Conservation (phyloP, 768 basidiomycete genomes). For the Termitomyces bulborhizus region DNA sequence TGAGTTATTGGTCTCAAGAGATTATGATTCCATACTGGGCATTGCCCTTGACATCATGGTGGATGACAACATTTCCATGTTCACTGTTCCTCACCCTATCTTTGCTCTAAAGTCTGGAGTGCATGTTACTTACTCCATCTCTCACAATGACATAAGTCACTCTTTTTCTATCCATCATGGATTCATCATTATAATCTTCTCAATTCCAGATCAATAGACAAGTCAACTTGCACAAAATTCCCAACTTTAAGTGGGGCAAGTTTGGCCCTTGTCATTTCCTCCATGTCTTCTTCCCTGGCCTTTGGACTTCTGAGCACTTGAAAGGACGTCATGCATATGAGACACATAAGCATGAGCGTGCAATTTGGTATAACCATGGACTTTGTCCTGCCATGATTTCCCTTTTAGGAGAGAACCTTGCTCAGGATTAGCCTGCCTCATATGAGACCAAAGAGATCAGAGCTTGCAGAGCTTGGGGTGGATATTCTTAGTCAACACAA, state of each 20-base stretch:
- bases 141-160: neutral
- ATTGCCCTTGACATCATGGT: constrained; percentile 9
- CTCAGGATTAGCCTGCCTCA: constrained; percentile 15
- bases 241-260: constrained; percentile 20
- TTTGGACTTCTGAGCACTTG: constrained; percentile 8
- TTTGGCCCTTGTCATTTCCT: constrained; percentile 15
- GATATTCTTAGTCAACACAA: constrained; percentile 6
- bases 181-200: neutral
- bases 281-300: constrained; percentile 20
- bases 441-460: too few species aligned
- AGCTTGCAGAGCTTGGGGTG: too few species aligned
- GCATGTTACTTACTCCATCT: neutral
- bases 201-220: neutral
- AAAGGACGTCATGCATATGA: neutral
- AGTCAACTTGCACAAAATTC: neutral
- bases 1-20: constrained; percentile 5
- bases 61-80: neutral
- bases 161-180: too few species aligned
- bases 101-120: too few species aligned
- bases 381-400: constrained; percentile 18
- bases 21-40: constrained; percentile 17
- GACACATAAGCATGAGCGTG: constrained; percentile 7
- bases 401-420: neutral
- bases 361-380: constrained; percentile 18
- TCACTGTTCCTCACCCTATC: neutral